Base-by-base conservation (phyloP, 345 rosid species). In the Conringia planisiliqua region DNA sequence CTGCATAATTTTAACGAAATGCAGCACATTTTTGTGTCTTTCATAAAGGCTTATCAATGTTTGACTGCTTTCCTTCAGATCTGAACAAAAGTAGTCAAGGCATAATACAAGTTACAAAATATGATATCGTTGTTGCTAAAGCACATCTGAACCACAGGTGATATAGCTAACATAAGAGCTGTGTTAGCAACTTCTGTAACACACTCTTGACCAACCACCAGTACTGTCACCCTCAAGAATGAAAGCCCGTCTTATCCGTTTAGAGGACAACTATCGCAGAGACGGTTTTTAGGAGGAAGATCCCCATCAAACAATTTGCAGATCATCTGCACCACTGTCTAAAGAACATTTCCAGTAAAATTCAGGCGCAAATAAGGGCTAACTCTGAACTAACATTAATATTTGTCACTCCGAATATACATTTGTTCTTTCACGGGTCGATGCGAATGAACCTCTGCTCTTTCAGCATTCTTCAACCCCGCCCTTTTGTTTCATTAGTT, bases 191-290 rank as follows among this genome's bases (percentile, higher is more conserved):
- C 36, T 18, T 35, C 18, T 44, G 7, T 14, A 18, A 40, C 54
- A 60, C 13, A 60, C 40, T 6, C 46, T 70, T 24, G 42, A 56
- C 33, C 40, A 40, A 16, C 55, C 35, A 72, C 39, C 42, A 17
- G 44, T 50, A 72, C 54, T 38, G 39, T 52, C 52, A 62, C 43
- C 35, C 13, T 62, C 70, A 52, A 51, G 35, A 72, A 39, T 30
- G 44, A 14, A 12, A 8, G 10, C 10, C 9, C 9, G 32, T 50
- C 22, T 11, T 11, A 40, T 22, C 50, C 9, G 50, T 29, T 52
- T 52, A 20, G 30, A 38, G n/a, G 26, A 42, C 3, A 47, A 58
- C 32, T n/a, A 12, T 44, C 8, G 17, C 35, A 43, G 57, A 39
- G 63, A 63, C 33, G 29, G 54, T 40, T 55, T 40, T 55, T 11